Conservation (phyloP, 2,329 filamentous ascomycete species). For the Helotiales sp. region DNA sequence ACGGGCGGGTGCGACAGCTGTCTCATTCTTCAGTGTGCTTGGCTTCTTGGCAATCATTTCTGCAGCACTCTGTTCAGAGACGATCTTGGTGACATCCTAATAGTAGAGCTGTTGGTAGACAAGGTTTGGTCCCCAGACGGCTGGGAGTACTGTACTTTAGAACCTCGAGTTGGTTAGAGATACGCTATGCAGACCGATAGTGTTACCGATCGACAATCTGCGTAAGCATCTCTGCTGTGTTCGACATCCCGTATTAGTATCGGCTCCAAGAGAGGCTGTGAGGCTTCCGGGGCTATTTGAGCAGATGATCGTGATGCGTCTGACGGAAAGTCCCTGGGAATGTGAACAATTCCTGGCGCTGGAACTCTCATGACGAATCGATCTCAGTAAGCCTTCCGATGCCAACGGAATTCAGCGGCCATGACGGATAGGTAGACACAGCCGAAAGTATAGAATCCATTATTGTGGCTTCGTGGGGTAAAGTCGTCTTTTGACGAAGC, state of each 20-base stretch:
- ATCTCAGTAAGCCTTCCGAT: constrained; percentile 1
- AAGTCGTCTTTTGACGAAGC: background rate
- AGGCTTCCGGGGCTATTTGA: constrained; percentile 1
- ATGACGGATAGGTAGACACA: constrained; percentile 11
- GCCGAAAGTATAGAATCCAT: background rate
- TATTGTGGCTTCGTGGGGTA: constrained; percentile 14
- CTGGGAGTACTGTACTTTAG: background rate
- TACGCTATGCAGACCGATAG: background rate
- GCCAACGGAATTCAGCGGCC: background rate
- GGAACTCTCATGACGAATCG: constrained; percentile 9
- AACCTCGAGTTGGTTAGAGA: background rate
- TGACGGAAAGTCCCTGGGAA: background rate
- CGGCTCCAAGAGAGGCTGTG: constrained; percentile 10
- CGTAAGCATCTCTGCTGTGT: background rate
- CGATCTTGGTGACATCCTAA: background rate
- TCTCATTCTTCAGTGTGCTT: constrained; percentile 1
- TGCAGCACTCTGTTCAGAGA: background rate
- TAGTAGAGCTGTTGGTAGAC: constrained; percentile 3
- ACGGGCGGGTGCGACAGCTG: background rate
- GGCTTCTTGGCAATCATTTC: constrained; percentile 1
- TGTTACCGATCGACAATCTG: background rate
- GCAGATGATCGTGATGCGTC: constrained; percentile 21
- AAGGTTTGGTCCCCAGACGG: background rate
- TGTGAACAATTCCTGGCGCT: background rate
- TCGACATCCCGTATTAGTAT: constrained; percentile 10